Evolutionary conservation across 2,329 filamentous ascomycete species (phyloP).

Genomic region (Alternaria triticina): DNA sequence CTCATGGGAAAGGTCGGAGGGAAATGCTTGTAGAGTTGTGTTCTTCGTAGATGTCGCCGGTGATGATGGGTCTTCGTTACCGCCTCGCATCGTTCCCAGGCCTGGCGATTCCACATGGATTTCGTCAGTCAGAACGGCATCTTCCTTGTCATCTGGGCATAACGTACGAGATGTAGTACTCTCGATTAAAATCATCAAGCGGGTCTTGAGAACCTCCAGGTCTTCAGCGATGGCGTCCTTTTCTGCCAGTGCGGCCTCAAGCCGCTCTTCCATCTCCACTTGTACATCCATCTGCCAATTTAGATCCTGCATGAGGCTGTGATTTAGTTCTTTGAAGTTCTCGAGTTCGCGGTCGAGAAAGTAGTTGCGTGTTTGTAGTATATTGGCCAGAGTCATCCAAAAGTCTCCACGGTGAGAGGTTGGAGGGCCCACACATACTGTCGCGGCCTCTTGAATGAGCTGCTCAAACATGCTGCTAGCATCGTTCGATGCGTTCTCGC

Average conservation of each 20-base stretch:
- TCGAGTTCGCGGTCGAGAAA: slow-evolving; percentile 12
- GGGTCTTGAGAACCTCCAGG: neutral
- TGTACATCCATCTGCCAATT: slow-evolving; percentile 11
- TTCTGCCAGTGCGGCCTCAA: neutral
- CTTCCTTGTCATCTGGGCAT: neutral
- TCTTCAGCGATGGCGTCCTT: neutral
- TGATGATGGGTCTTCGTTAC: neutral
- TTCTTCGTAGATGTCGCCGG: neutral
- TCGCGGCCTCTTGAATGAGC: neutral
- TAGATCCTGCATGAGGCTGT: slow-evolving; percentile 7
- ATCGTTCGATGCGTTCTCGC: neutral
- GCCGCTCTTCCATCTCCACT: neutral
- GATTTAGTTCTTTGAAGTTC: slow-evolving; percentile 1
- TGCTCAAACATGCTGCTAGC: neutral
- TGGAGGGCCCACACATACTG: neutral
- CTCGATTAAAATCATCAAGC: neutral
- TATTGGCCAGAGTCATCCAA: slow-evolving; percentile 2
- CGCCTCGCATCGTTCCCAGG: neutral
- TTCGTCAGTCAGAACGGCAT: no score
- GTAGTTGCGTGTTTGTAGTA: slow-evolving; percentile 5
- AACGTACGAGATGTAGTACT: neutral
- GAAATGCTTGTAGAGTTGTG: neutral
- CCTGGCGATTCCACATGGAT: no score
- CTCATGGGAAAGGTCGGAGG: no score
- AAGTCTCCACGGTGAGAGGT: neutral